Percentiles rank a stretch among this genome's conserved stretches.
phyloP scores from a whole-genome alignment of 2,329 filamentous ascomycete species.

The Colletotrichum abscissum region DNA sequence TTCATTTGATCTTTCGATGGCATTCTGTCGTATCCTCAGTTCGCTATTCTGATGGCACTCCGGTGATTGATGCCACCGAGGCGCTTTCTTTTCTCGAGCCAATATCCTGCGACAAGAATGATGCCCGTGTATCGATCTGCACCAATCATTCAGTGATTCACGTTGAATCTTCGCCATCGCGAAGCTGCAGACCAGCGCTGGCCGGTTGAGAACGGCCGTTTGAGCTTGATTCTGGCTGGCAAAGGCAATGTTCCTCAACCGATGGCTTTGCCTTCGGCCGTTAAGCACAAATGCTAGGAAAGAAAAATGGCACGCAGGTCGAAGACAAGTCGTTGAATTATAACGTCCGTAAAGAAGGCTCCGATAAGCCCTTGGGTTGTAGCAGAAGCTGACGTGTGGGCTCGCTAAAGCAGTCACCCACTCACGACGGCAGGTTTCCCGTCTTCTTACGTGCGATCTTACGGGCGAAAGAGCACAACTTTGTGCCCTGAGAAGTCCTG shows the following conservation, averaged over 20 bases:
- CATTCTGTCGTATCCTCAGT: background rate
- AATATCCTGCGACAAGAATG: background rate
- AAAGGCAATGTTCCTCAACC: no score
- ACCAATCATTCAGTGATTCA: background rate
- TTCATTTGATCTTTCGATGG: background rate
- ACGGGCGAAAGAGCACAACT: background rate
- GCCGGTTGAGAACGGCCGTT: background rate
- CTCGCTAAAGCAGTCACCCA: conserved; percentile 3
- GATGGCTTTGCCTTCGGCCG: background rate
- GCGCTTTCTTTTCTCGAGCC: background rate
- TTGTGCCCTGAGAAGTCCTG: background rate
- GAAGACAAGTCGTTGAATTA: background rate
- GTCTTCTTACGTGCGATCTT: background rate
- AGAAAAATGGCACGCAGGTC: background rate
- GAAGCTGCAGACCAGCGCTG: background rate
- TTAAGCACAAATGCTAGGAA: background rate
- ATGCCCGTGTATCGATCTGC: background rate
- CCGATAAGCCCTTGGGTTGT: background rate
- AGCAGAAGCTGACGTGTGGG: background rate
- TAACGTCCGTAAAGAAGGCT: background rate
- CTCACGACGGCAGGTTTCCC: background rate
- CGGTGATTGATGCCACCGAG: background rate
- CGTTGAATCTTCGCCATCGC: background rate
- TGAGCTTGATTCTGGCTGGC: background rate
- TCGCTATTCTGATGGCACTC: background rate